phyloP scores from a whole-genome alignment of 495 filamentous ascomycete species.

The Margaritispora aquatica region DNA sequence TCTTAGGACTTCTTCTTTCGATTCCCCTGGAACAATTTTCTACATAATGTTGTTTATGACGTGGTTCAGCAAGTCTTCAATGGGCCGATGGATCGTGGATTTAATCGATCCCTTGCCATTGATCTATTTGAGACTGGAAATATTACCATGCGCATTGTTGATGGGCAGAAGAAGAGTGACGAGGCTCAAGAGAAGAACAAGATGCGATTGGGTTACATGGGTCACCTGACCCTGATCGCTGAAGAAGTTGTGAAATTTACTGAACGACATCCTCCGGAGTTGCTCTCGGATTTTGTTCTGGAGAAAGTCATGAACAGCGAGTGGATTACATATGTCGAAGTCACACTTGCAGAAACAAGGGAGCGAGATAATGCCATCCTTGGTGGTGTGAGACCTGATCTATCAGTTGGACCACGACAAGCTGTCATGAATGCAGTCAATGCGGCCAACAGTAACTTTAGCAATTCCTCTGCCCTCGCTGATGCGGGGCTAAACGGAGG shows the following conservation, averaged over 20 bases:
- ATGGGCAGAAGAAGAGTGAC: conserved; percentile 83
- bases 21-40: conserved; percentile 99
- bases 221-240: conserved; percentile 92
- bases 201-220: conserved; percentile 97
- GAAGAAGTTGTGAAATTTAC: conserved; percentile 99
- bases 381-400: conserved; percentile 83
- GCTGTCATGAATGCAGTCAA: conserved; percentile 56
- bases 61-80: conserved; percentile 99
- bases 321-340: conserved; percentile 95
- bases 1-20: conserved; percentile 88
- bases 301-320: conserved; percentile 80
- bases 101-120: conserved; percentile 86
- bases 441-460: conserved; percentile 49
- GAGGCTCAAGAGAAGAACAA: conserved; percentile 71
- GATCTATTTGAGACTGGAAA: conserved; percentile 86
- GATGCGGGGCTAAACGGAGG: conserved; percentile 63
- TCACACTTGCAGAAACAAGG: conserved; percentile 85
- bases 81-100: conserved; percentile 93
- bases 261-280: conserved; percentile 83
- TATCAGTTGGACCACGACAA: conserved; percentile 52
- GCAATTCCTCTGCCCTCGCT: conserved; percentile 62
- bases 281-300: conserved; percentile 76
- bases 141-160: conserved; percentile 86
- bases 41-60: conserved; percentile 99
- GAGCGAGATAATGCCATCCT: conserved; percentile 98